Evolutionary conservation across 345 rosid species (phyloP).

Genomic region (Aethionema arabicum): DNA sequence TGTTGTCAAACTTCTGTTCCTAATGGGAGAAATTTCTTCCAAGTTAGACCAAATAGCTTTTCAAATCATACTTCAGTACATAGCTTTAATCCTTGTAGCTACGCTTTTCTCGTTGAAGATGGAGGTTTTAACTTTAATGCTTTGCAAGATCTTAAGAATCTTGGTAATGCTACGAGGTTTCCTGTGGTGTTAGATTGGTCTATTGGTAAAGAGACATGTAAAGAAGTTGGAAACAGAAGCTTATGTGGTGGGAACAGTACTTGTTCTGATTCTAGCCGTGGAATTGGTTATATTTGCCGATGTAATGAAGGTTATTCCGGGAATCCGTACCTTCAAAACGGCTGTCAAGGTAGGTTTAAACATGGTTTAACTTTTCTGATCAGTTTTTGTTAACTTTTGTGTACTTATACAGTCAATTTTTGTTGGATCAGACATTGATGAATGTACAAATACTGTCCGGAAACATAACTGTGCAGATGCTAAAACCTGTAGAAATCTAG

Average conservation of each 20-base stretch:
- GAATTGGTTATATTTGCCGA: not conserved
- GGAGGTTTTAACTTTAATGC: slow-evolving; percentile 9
- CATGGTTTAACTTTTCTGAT: not conserved
- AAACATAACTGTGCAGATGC: not conserved
- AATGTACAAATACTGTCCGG: not conserved
- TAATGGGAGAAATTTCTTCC: not conserved
- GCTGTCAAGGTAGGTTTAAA: slow-evolving; percentile 19
- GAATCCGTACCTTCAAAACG: slow-evolving; percentile 8
- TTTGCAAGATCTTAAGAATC: not conserved
- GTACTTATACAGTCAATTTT: not conserved
- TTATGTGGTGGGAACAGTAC: not conserved
- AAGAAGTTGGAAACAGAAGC: not conserved
- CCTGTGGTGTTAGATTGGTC: slow-evolving; percentile 28
- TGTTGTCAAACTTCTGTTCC: slow-evolving; percentile 38
- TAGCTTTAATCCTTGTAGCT: slow-evolving; percentile 22
- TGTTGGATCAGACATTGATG: slow-evolving; percentile 6
- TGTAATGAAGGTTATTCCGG: not conserved
- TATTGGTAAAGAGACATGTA: not conserved
- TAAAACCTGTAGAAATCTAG: not conserved
- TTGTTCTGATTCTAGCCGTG: not conserved
- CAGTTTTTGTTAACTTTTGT: not conserved
- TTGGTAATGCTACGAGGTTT: not conserved
- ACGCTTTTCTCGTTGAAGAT: slow-evolving; percentile 38
- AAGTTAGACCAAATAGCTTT: not conserved
- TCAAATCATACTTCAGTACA: not conserved